A percentile compares a stretch with the other conserved stretches of the same genome.
Evolutionary conservation across 2,329 filamentous ascomycete species (phyloP).

Genomic region (Venturia effusa): DNA sequence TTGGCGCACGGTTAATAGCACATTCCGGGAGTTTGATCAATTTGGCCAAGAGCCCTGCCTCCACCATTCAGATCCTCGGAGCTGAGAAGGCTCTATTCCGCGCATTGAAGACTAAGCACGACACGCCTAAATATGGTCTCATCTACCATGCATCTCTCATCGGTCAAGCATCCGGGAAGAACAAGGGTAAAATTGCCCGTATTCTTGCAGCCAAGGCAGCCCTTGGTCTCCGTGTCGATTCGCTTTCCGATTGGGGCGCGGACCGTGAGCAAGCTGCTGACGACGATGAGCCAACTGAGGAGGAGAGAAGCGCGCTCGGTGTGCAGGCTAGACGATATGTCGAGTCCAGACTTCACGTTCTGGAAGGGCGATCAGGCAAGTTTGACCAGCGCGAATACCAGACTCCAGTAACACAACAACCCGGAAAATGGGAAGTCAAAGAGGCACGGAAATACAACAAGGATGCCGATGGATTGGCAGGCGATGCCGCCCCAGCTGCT

Average conservation of each 20-base stretch:
- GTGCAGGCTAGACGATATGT: conserved; percentile 60
- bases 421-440: conserved; percentile 82
- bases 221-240: conserved; percentile 85
- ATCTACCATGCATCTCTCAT: conserved; percentile 64
- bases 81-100: conserved; percentile 98
- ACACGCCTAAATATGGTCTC: conserved; percentile 95
- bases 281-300: conserved; percentile 60
- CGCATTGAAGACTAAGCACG: conserved; percentile 97
- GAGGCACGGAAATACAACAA: conserved; percentile 90
- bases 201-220: conserved; percentile 91
- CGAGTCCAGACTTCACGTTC: conserved; percentile 61
- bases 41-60: conserved; percentile 88
- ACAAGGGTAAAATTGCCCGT: conserved; percentile 99
- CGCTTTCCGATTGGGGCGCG: conserved; percentile 65
- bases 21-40: conserved; percentile 91
- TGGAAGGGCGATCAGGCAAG: conserved; percentile 85
- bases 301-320: conserved; percentile 77
- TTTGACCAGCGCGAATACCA: conserved; percentile 62
- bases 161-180: conserved; percentile 91
- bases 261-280: conserved; percentile 22
- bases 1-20: conserved; percentile 88
- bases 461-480: conserved; percentile 76
- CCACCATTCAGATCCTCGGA: conserved; percentile 94
- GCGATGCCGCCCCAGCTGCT: conserved; percentile 51
- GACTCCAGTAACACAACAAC: conserved; percentile 47